Conservation (phyloP, 2,329 filamentous ascomycete species). For the Didymella pomorum region DNA sequence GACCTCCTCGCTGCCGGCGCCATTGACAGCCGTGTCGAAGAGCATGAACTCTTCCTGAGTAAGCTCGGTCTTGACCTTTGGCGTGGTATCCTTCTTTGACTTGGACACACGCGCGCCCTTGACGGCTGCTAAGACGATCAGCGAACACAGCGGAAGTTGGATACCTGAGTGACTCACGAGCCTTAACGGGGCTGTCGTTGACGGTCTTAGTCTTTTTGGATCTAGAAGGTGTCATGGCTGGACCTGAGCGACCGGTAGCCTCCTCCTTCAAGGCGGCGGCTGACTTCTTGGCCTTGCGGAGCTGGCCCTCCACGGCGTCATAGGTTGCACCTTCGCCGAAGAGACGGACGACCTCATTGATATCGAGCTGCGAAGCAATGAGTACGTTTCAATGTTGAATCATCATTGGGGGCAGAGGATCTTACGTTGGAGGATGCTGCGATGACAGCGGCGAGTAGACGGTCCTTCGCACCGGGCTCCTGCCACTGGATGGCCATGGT, state of each 20-base stretch:
- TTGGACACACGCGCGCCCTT: constrained; percentile 8
- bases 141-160: not conserved
- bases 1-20: not conserved
- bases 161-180: constrained; percentile 14
- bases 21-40: not conserved
- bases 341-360: constrained; percentile 53
- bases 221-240: constrained; percentile 6
- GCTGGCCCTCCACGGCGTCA: constrained; percentile 57
- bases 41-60: not conserved
- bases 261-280: constrained; percentile 46
- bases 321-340: constrained; percentile 59
- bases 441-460: constrained; percentile 53
- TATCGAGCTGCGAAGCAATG: constrained; percentile 52
- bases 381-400: not conserved
- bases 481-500: constrained; percentile 51
- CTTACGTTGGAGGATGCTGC: constrained; percentile 30
- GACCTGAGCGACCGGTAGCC: constrained; percentile 10
- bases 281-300: constrained; percentile 56
- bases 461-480: constrained; percentile 46
- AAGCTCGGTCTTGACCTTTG: constrained; percentile 1
- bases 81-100: not conserved
- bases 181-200: constrained; percentile 8
- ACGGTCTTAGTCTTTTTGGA: constrained; percentile 11
- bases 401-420: not conserved
- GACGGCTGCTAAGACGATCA: not conserved